Base-by-base conservation (phyloP, 225 moss, liverwort and hornwort genomes). In the Physcomitrium patens region DNA sequence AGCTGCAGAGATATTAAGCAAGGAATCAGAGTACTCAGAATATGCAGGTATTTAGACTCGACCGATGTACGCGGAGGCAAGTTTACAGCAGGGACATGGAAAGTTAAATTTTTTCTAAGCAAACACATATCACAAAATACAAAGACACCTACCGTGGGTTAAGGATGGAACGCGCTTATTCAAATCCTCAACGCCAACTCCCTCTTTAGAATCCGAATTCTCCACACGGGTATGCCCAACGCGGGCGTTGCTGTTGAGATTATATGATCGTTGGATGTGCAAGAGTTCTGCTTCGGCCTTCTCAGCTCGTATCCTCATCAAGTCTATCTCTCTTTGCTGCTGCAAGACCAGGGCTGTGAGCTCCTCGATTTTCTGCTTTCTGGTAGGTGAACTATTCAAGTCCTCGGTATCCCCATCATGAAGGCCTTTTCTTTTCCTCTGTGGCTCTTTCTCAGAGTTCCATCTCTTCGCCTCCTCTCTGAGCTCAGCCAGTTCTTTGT, bases 231-330 rank as follows among this genome's bases (percentile, higher is more conserved):
- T 52, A 0, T 19, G 70, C 0, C 43, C 68, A 43, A 62, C 64
- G 0, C 81, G 77, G 0, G 56, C 44, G 13, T 68, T 77, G 23
- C 64, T 80, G 65, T 71, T 83, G 60, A 86, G 45, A 62, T 81
- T 89, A 66, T 91, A 93, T 31, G 90, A 87, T 31, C 87, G 86
- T 70, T 89, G 92, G 45, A 95, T 72, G 70, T 95, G 89, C 44
- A 82, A 64, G 3, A 95, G 80, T 59, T 95, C 94, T 16, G 94
- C 86, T 68, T 95, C 92, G 26, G 94, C 92, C 77, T 89, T 93
- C 56, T 93, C 96, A 12, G 93, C 93, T 13, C 93, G 83, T 47
- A 88, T 73, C 13, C 91, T 85, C 71, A 91, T 89, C 49, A 87
- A 43, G 5, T 93, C 89, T 13, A 87, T 63, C 82, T 90, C 93